Percentiles rank a stretch among this genome's conserved stretches.
phyloP scores from a whole-genome alignment of 768 basidiomycete species.

The Daedalea quercina region DNA sequence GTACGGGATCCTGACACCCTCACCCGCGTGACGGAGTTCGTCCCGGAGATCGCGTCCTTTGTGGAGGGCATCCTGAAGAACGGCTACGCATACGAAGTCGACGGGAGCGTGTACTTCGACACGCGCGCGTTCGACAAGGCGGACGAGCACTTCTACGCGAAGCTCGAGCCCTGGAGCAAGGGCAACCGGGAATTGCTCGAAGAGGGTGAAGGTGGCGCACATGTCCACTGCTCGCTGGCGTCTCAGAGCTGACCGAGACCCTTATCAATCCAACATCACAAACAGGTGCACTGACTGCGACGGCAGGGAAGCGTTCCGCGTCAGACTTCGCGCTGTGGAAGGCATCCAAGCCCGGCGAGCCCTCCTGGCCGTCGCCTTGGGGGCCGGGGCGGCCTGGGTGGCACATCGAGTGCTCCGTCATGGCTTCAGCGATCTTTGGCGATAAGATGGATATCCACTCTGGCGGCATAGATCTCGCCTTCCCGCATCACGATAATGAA shows the following conservation, averaged over 20 bases:
- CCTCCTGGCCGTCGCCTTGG: constrained; percentile 96
- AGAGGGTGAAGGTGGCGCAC: constrained; percentile 76
- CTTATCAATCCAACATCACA: too few species aligned
- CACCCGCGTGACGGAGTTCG: constrained; percentile 95
- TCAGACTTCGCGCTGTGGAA: constrained; percentile 99
- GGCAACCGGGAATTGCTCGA: constrained; percentile 85
- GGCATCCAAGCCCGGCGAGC: constrained; percentile 92
- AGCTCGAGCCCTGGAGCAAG: constrained; percentile 94
- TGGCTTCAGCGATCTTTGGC: constrained; percentile 90
- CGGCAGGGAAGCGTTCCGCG: constrained; percentile 64
- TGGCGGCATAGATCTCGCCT: constrained; percentile 94
- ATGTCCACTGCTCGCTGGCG: too few species aligned
- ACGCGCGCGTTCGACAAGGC: constrained; percentile 74
- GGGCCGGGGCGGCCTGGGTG: constrained; percentile 94
- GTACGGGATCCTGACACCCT: constrained; percentile 86
- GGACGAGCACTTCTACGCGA: constrained; percentile 80
- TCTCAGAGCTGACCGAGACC: too few species aligned
- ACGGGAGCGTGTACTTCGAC: constrained; percentile 91
- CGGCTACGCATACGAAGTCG: constrained; percentile 72
- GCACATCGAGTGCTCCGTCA: constrained; percentile 99
- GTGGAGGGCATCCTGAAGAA: constrained; percentile 81
- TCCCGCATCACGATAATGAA: constrained; percentile 99
- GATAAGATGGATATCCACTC: constrained; percentile 96
- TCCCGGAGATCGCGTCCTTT: constrained; percentile 90
- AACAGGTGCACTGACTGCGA: constrained; percentile 49